Evolutionary conservation across 345 rosid species (phyloP), one percentile per base, ranked within the genome.

Genomic region (Anastatica hierochuntica): DNA sequence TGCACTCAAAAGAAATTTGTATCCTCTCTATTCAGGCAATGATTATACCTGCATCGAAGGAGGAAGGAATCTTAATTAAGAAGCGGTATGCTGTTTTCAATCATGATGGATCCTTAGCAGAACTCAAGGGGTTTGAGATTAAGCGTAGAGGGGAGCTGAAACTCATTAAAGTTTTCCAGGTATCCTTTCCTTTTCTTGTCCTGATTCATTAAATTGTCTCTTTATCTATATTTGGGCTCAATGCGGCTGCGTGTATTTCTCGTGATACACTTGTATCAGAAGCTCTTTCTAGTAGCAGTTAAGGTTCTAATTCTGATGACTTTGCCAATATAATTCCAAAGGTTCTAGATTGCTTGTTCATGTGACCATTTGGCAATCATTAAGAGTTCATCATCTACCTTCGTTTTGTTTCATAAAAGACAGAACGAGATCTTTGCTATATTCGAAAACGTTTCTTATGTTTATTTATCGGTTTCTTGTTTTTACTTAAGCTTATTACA

Each of bases 11-110:
- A 42, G n/a, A 21, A 33, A 44, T 18, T 53, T 26, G 38, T 16
- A 64, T 27, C 41, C 55, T 39, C 31, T 62, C 60, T 50, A 31
- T 57, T 64, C 61, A 86, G 97, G 98, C 98, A 57, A 90, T 90
- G 98, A 90, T 90, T 73, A 69, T 90, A 64, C 98, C 96, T 72
- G 96, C 98, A 60, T 90, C 98, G n/a, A 90, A 90, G 71, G 98
- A 90, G 71, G 95, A 90, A 67, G 95, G 96, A 46, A 81, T 87
- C 66, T 74, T 90, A 62, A 82, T 90, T 71, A 90, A 87, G 75
- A 87, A 90, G 82, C 75, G 98, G 35, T 90, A 90, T 77, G 98
- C 96, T 71, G 98, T 90, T 69, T 90, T 90, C 68, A 90, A 90
- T 68, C 84, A 90, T 75, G 98, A 90, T 36, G 96, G 98, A 60